phyloP scores from a whole-genome alignment of 2,329 filamentous ascomycete species.

The Penicillium sp. region DNA sequence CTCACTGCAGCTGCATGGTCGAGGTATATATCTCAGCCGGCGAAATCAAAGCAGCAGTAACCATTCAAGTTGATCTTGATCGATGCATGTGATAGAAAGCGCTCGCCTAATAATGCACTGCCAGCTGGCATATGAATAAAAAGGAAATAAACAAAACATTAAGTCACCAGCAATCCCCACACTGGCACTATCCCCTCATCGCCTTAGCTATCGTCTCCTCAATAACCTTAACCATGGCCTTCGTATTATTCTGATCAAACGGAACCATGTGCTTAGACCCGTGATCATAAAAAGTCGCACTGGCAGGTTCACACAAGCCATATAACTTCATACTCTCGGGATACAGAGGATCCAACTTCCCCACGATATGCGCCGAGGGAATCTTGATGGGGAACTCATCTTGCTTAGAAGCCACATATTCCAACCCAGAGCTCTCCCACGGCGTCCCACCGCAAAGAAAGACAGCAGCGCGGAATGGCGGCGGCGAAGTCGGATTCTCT shows the following conservation, averaged over 20 bases:
- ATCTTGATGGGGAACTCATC: constrained; percentile 33
- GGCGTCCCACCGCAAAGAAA: constrained; percentile 36
- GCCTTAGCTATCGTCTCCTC: constrained; percentile 31
- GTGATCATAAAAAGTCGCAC: constrained; percentile 41
- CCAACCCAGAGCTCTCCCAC: constrained; percentile 29
- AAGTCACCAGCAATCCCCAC: neutral
- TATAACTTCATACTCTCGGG: constrained; percentile 34
- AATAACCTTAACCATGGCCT: constrained; percentile 32
- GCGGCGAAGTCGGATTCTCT: constrained; percentile 19
- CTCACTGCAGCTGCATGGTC: constrained; percentile 27
- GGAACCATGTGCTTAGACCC: constrained; percentile 39
- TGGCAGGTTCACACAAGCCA: constrained; percentile 37
- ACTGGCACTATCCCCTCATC: constrained; percentile 11
- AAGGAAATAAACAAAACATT: neutral
- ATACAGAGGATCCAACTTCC: constrained; percentile 39
- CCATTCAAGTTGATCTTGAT: neutral
- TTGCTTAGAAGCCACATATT: constrained; percentile 14
- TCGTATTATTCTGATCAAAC: constrained; percentile 35
- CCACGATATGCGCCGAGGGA: constrained; percentile 46
- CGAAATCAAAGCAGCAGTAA: constrained; percentile 11
- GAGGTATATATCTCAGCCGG: constrained; percentile 10
- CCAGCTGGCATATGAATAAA: constrained; percentile 5
- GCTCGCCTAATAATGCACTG: constrained; percentile 8
- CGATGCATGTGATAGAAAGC: constrained; percentile 12
- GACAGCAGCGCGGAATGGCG: constrained; percentile 36